Base-by-base conservation (phyloP, 352 stramenopile species). In the Phytopythium kandeliae region DNA sequence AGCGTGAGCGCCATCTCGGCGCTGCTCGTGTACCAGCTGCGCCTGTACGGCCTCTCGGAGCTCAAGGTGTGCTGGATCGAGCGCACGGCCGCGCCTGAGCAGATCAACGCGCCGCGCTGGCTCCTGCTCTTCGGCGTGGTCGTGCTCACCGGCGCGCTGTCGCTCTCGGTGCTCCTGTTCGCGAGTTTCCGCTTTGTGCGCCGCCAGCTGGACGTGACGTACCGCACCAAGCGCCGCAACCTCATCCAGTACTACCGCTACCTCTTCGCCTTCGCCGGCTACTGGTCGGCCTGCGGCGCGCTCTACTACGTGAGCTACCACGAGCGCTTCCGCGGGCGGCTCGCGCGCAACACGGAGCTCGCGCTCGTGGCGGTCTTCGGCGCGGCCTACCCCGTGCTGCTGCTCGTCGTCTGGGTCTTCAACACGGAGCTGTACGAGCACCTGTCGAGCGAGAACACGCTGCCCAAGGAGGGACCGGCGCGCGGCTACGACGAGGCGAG, bases 161-260 rank as follows among this genome's bases (percentile, higher is more conserved):
- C 80, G 21, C 66, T 91, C 19, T 64, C 62, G 4, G 83, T 92
- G 48, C 66, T 92, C 33, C 60, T 94, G 4, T 91, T 93, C 41
- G 83, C 83, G 21, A 94, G 76, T 51, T 89, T 93, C 52, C 83
- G 83, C 36, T 93, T 93, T 44, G 83, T 84, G 24, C 62, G 81
- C n/a, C 78, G 83, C 12, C 83, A 92, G 55, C 44, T 93, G 45
- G 83, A 93, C 48, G 79, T 90, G 48, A 93, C 83, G 16, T 94
- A 94, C 53, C 76, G 83, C 8, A 67, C 83, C 52, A 94, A 94
- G 49, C 74, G 83, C 35, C 76, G 83, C 19, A 88, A 85, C 31
- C 45, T 94, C 38, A 67, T 94, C 10, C 83, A 94, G 62, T 94
- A 94, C 53, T 94, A 92, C 44, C 83, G 83, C 19, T 94, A 94